phyloP scores from a whole-genome alignment of 805 yeast genomes.

The Candida pseudoglaebosa region DNA sequence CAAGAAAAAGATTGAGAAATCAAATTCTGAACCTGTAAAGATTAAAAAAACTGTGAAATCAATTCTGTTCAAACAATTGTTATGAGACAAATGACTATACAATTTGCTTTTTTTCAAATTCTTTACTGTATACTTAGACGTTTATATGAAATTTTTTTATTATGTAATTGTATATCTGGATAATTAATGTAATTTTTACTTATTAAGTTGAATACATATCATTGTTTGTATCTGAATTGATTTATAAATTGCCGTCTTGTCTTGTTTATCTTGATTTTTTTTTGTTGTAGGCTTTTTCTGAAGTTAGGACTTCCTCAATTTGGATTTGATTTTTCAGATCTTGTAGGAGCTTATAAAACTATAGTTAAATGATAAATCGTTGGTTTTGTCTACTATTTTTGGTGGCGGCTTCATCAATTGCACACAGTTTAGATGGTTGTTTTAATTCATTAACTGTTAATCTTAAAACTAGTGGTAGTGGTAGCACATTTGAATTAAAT shows the following conservation, averaged over 20 bases:
- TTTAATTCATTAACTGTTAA: constrained; percentile 3
- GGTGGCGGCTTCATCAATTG: not conserved
- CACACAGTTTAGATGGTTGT: too few species aligned
- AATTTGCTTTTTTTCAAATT: too few species aligned
- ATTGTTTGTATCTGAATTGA: too few species aligned
- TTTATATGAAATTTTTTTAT: not conserved
- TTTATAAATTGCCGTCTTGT: too few species aligned
- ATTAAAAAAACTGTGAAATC: constrained; percentile 15
- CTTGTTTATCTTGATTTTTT: too few species aligned
- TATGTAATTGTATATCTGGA: not conserved
- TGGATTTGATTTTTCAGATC: not conserved
- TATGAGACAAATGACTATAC: too few species aligned
- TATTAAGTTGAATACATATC: too few species aligned
- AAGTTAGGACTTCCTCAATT: not conserved
- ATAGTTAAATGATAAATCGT: not conserved
- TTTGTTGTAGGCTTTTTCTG: too few species aligned
- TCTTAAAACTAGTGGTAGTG: constrained; percentile 35
- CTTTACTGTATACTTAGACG: too few species aligned
- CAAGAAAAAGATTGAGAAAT: constrained; percentile 1
- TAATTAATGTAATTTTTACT: not conserved
- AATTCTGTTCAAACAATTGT: constrained; percentile 16
- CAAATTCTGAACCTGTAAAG: constrained; percentile 5
- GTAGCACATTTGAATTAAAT: constrained; percentile 39
- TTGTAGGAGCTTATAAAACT: not conserved
- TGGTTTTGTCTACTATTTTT: not conserved